phyloP scores from a whole-genome alignment of 2,329 filamentous ascomycete genomes.

The Hymenoscyphus fraxineus region DNA sequence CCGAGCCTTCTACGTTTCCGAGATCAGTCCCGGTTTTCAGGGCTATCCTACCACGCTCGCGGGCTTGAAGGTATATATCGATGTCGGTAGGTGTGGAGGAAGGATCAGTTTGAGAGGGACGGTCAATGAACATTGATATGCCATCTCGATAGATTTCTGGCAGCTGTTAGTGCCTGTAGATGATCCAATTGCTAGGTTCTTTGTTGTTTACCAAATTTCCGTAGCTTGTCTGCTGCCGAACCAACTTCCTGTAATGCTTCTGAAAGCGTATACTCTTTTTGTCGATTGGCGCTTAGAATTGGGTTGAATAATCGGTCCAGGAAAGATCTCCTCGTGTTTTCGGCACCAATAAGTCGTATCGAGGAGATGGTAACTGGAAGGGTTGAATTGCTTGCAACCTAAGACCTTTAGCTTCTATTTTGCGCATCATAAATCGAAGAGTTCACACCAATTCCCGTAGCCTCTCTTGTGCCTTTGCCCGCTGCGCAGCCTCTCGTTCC shows the following conservation, averaged over 20 bases:
- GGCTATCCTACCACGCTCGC: conserved; percentile 77
- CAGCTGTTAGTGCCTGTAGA: not conserved
- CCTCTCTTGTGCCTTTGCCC: conserved; percentile 52
- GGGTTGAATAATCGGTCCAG: conserved; percentile 78
- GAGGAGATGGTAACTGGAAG: conserved; percentile 85
- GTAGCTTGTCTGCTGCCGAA: conserved; percentile 67
- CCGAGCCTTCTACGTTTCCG: conserved; percentile 89
- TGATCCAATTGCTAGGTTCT: not conserved
- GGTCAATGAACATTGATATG: conserved; percentile 78
- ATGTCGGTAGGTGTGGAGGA: conserved; percentile 72
- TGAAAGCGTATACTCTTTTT: conserved; percentile 69
- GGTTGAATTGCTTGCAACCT: conserved; percentile 79
- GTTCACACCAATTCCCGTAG: conserved; percentile 57
- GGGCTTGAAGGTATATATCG: conserved; percentile 72
- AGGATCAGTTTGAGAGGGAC: conserved; percentile 64
- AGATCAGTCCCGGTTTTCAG: conserved; percentile 94
- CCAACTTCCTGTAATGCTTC: conserved; percentile 74
- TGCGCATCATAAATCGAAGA: conserved; percentile 25
- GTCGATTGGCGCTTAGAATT: conserved; percentile 64
- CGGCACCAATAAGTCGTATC: conserved; percentile 76
- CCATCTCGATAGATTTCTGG: conserved; percentile 82
- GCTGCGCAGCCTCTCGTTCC: conserved; percentile 34
- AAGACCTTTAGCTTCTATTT: conserved; percentile 11
- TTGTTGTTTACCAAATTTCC: conserved; percentile 67
- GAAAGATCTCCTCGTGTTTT: conserved; percentile 78